Conservation (phyloP, 495 filamentous ascomycete genomes). For the Aspergillus kassunensis region DNA sequence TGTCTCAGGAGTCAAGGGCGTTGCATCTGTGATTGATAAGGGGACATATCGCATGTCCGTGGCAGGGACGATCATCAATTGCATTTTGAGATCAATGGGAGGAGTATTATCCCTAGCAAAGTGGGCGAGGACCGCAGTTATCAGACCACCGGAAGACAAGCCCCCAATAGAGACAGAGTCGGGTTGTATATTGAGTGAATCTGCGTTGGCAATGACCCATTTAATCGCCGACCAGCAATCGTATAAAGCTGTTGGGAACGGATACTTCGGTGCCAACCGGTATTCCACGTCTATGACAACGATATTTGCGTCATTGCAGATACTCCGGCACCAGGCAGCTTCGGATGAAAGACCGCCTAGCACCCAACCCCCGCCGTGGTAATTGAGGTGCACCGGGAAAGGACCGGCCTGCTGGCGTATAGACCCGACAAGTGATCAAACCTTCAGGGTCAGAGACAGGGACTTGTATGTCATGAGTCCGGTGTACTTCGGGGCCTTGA, state of each 20-base stretch:
- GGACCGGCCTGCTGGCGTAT: conserved; percentile 31
- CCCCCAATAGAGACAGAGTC: conserved; percentile 45
- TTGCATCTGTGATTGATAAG: neutral
- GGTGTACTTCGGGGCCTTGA: conserved; percentile 18
- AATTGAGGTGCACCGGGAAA: conserved; percentile 42
- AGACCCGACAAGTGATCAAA: conserved; percentile 35
- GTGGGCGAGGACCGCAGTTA: conserved; percentile 35
- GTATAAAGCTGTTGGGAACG: conserved; percentile 27
- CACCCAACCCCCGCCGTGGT: conserved; percentile 46
- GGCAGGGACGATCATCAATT: conserved; percentile 23
- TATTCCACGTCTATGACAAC: conserved; percentile 41
- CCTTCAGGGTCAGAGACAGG: neutral
- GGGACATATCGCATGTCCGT: conserved; percentile 25
- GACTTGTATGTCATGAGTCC: neutral
- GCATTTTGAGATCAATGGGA: conserved; percentile 24
- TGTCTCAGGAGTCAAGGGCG: conserved; percentile 6
- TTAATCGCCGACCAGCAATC: conserved; percentile 38
- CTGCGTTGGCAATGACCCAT: conserved; percentile 32
- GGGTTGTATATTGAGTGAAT: conserved; percentile 44
- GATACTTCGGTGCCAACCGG: conserved; percentile 29
- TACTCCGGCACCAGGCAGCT: conserved; percentile 35
- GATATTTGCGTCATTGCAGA: conserved; percentile 38
- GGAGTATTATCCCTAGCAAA: conserved; percentile 39
- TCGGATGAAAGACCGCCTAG: conserved; percentile 40
- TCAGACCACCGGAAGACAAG: conserved; percentile 38